Percentiles rank a stretch among this genome's conserved stretches.
These are phyloP conservation scores for Xylaria sp. DNA, from an alignment of 2,329 filamentous ascomycete species.

Conservation along the genomic window DNA sequence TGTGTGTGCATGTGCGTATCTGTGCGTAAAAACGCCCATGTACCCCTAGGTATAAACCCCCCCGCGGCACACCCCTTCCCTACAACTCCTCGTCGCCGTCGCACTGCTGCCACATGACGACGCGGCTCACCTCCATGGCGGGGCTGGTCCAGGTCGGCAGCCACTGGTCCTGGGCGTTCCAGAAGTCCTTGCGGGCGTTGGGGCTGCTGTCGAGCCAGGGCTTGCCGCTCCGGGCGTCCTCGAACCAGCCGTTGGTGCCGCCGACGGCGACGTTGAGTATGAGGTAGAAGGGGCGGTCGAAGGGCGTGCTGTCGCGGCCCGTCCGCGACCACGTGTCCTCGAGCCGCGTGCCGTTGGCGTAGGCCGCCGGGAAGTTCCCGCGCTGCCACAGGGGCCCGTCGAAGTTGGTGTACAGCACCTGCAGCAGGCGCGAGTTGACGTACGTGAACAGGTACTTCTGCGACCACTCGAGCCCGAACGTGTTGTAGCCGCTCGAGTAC, in stretches of 20 bases:
- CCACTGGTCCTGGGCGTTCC: conserved; percentile 68
- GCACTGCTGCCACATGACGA: conserved; percentile 72
- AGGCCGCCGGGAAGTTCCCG: conserved; percentile 66
- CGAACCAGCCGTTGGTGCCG: conserved; percentile 81
- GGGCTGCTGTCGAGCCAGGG: conserved; percentile 74
- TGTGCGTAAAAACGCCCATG: conserved; percentile 1
- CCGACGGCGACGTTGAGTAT: conserved; percentile 78
- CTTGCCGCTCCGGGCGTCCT: conserved; percentile 71
- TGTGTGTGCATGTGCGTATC: too few relatives aligned
- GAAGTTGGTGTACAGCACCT: conserved; percentile 80
- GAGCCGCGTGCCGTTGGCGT: conserved; percentile 67
- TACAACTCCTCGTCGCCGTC: conserved; percentile 60
- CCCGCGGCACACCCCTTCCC: conserved; percentile 4
- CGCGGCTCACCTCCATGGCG: conserved; percentile 69
- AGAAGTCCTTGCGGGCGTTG: conserved; percentile 76
- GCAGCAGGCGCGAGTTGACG: conserved; percentile 76
- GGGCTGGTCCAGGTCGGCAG: conserved; percentile 71
- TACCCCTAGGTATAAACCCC: not conserved
- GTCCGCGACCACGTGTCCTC: conserved; percentile 66
- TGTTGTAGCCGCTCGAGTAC: conserved; percentile 71
- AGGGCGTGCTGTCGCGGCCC: conserved; percentile 66
- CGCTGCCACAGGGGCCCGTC: conserved; percentile 68
- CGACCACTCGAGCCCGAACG: conserved; percentile 82
- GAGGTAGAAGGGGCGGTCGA: conserved; percentile 76
- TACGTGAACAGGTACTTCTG: conserved; percentile 89